Evolutionary conservation across 495 filamentous ascomycete species (phyloP).

Genomic region (Aspergillus sparsus): DNA sequence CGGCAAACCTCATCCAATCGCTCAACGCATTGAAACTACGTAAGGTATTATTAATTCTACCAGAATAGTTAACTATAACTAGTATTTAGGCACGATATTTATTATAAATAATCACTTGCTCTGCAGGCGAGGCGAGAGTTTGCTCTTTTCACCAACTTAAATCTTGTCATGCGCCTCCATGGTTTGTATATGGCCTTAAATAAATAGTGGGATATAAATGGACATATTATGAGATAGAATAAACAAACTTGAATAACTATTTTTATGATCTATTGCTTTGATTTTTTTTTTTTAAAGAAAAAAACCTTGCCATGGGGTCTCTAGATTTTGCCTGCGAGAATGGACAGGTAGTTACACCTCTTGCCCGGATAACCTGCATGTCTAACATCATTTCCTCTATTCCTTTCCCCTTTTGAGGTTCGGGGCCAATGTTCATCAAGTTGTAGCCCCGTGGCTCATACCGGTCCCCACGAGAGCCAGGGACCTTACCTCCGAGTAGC

Average conservation of each 20-base stretch:
- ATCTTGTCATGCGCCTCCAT: no score
- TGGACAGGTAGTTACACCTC: conserved; percentile 29
- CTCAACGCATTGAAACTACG: not conserved
- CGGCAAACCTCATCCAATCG: not conserved
- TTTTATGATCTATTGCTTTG: no score
- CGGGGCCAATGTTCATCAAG: conserved; percentile 54
- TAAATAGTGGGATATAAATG: no score
- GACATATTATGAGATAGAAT: no score
- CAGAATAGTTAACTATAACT: not conserved
- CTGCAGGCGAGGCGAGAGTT: no score
- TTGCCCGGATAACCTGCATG: conserved; percentile 34
- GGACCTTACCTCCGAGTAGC: conserved; percentile 47
- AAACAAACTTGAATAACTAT: no score
- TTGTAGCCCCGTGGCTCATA: conserved; percentile 54
- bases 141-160: no score
- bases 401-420: conserved; percentile 49
- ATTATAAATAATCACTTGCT: no score
- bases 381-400: conserved; percentile 37
- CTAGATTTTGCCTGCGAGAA: conserved; percentile 25
- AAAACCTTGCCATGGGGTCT: no score
- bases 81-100: not conserved
- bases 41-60: not conserved
- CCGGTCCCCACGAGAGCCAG: conserved; percentile 38
- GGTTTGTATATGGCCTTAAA: no score
- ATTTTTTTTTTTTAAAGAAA: no score